Base-by-base conservation (phyloP, 2,329 filamentous ascomycete genomes). In the Phialemoniopsis sp. region DNA sequence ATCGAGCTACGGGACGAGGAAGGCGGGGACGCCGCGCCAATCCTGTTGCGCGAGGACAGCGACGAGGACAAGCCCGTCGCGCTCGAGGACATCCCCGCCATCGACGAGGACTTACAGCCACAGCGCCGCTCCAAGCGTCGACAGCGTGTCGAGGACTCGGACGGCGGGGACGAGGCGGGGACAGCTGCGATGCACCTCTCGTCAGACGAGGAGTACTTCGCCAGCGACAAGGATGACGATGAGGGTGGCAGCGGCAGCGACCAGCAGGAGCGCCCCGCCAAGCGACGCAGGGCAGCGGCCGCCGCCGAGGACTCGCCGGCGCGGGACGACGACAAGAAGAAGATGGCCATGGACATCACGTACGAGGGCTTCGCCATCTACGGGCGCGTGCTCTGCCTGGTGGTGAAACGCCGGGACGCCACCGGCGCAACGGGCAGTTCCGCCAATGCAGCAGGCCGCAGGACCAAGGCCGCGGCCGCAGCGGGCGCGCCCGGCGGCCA, bases 281-380 rank as follows among this genome's bases (percentile, higher is more conserved):
- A 76, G 58, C 67, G 68, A 40, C 62, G 58, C 51, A 66, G 59
- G 54, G 66, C 66, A 29, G 55, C 52, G 34, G 56, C 51, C 28
- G 43, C 44, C 26, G 52, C 40, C 28, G 47, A 39, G 8, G 57
- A 55, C 35, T 48, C 47, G 28, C 54, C 55, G 36, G 45, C 34
- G 54, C 63, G 56, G 14, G 58, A 60, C 9, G 81, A 86, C 41
- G 86, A 95, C 55, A 94, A 96, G 66, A 96, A 98, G 70, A 97
- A 96, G 61, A 67, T 95, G 51, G 79, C 77, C 15, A 78, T 96
- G 68, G 83, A 85, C 45, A 93, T 91, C 18, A 83, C 82, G 13
- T 98, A 97, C 63, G 89, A 97, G 54, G 91, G 93, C 8, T 97
- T 97, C 64, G 87, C 85, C 52, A 96, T 98, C 56, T 95, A 95